These are phyloP conservation scores for Nitzschia putrida DNA, from an alignment of 108 stramenopile genomes.

Conservation along the genomic window DNA sequence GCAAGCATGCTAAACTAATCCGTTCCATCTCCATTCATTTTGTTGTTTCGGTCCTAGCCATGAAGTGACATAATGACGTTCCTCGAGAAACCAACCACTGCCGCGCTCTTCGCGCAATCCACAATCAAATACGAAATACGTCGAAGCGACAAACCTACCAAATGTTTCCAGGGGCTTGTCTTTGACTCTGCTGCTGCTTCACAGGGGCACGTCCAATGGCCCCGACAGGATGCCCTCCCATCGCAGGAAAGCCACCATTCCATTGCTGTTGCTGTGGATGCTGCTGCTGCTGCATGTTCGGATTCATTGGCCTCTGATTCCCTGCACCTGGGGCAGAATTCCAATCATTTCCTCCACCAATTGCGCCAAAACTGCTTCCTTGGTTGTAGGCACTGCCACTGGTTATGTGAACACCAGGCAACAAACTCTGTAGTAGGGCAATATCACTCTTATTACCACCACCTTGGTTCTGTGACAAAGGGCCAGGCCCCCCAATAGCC, in stretches of 20 bases:
- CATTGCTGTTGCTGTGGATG: conserved; percentile 11
- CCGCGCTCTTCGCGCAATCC: too few species aligned
- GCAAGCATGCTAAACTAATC: background rate
- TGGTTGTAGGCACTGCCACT: conserved; percentile 42
- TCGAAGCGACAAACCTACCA: conserved; percentile 21
- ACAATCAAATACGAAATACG: too few species aligned
- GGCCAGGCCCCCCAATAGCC: conserved; percentile 53
- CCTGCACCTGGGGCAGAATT: conserved; percentile 21
- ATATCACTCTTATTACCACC: conserved; percentile 69
- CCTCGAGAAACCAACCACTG: too few species aligned
- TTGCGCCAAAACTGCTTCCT: conserved; percentile 30
- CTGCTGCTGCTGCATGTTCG: conserved; percentile 10
- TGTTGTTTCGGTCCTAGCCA: too few species aligned
- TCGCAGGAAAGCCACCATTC: conserved; percentile 25
- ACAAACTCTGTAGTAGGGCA: conserved; percentile 80
- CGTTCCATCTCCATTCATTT: too few species aligned
- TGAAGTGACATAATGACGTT: too few species aligned
- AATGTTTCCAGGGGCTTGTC: conserved; percentile 38
- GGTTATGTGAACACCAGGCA: conserved; percentile 81
- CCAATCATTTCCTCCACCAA: conserved; percentile 27
- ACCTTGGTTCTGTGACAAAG: conserved; percentile 19
- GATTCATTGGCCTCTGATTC: conserved; percentile 5
- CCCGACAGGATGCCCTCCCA: conserved; percentile 30
- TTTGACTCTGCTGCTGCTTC: conserved; percentile 35
- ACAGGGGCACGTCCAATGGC: conserved; percentile 25